Conservation (phyloP, 768 basidiomycete genomes). For the Lactarius akahatsu region DNA sequence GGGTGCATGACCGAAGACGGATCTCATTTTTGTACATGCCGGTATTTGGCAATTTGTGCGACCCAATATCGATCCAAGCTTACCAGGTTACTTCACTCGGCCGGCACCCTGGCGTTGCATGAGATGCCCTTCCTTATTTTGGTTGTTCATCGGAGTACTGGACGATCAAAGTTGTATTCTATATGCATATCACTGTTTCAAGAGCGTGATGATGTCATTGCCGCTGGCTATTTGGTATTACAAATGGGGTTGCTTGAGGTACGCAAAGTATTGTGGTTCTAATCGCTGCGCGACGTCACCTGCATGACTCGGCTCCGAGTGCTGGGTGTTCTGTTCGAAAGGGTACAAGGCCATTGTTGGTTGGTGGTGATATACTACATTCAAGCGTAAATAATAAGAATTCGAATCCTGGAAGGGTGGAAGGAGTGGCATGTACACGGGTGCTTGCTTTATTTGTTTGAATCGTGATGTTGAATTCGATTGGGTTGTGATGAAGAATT, state of each 20-base stretch:
- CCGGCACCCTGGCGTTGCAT: too few species aligned
- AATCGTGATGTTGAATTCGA: constrained; percentile 1
- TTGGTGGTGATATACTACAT: constrained; percentile 19
- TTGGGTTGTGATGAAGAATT: constrained; percentile 11
- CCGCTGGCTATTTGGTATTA: constrained; percentile 3
- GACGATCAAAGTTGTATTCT: not conserved
- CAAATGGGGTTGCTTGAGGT: constrained; percentile 6
- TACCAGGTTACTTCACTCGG: too few species aligned
- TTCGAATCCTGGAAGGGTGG: not conserved
- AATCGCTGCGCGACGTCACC: not conserved
- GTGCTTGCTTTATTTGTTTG: constrained; percentile 15
- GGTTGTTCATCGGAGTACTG: not conserved
- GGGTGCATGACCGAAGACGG: not conserved
- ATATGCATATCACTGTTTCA: not conserved
- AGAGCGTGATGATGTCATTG: not conserved
- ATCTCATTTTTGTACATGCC: not conserved
- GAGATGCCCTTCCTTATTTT: not conserved
- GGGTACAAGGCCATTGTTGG: constrained; percentile 9
- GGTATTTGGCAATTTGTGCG: not conserved
- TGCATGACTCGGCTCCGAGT: not conserved
- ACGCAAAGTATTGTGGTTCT: constrained; percentile 9
- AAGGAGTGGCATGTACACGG: constrained; percentile 8
- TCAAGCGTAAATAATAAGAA: constrained; percentile 9
- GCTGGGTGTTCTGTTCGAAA: not conserved
- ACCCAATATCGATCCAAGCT: too few species aligned